Evolutionary conservation across 805 yeast genomes (phyloP).

Genomic region (Pichia nanzhaoensis): DNA sequence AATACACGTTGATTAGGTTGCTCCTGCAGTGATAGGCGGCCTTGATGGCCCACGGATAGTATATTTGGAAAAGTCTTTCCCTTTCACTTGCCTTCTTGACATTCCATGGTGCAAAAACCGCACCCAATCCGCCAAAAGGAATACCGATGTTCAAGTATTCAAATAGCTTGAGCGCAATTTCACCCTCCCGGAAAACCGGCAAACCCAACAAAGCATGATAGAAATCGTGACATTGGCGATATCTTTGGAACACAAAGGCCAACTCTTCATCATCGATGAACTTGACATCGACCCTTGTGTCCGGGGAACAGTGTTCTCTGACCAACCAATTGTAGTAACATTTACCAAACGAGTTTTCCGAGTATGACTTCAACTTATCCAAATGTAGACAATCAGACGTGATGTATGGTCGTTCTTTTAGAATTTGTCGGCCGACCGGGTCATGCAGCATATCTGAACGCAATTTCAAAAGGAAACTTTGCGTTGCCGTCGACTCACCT

Average conservation of each 20-base stretch:
- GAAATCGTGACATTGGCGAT: constrained; percentile 95
- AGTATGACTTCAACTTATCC: constrained; percentile 50
- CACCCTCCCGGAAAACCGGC: constrained; percentile 94
- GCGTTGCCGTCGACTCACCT: constrained; percentile 87
- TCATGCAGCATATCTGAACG: constrained; percentile 71
- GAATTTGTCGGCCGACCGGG: constrained; percentile 66
- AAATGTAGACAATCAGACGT: constrained; percentile 65
- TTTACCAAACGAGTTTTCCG: constrained; percentile 67
- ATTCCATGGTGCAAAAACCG: constrained; percentile 80
- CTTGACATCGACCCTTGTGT: constrained; percentile 81
- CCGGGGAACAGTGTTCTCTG: constrained; percentile 87
- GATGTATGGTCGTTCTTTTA: constrained; percentile 77
- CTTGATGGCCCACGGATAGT: constrained; percentile 81
- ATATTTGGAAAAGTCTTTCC: constrained; percentile 55
- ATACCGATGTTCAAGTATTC: constrained; percentile 89
- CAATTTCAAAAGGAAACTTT: constrained; percentile 53
- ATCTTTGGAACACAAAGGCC: constrained; percentile 89
- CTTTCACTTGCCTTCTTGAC: constrained; percentile 53
- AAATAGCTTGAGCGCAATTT: constrained; percentile 84
- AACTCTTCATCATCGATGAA: constrained; percentile 85
- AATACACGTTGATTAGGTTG: constrained; percentile 70
- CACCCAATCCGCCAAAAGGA: constrained; percentile 94
- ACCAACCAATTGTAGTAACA: constrained; percentile 79
- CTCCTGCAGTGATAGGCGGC: constrained; percentile 67
- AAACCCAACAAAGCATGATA: constrained; percentile 88